phyloP scores from a whole-genome alignment of 2,329 filamentous ascomycete species.

The Xylariomycetidae sp. region DNA sequence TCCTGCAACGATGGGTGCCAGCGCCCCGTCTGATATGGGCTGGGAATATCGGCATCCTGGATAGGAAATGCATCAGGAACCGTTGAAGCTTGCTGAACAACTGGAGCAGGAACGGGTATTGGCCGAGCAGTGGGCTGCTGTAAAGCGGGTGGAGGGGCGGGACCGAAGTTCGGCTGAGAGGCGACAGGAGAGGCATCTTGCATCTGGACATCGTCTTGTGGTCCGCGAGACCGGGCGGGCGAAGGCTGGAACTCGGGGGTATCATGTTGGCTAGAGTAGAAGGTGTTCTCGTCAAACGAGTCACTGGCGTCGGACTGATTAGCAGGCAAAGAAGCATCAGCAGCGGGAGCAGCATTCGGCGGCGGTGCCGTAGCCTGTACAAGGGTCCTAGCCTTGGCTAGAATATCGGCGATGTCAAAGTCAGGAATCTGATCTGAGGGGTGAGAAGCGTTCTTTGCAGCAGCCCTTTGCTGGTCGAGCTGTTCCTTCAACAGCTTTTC shows the following conservation, averaged over 20 bases:
- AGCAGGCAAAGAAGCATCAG: constrained; percentile 48
- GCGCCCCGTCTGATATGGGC: too few species aligned
- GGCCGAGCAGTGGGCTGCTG: constrained; percentile 11
- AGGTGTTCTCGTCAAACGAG: constrained; percentile 88
- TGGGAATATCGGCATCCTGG: too few species aligned
- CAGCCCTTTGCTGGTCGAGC: constrained; percentile 54
- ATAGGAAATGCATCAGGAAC: too few species aligned
- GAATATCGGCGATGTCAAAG: constrained; percentile 66
- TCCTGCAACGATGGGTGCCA: too few species aligned
- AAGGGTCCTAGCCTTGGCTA: constrained; percentile 63
- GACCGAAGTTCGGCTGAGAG: constrained; percentile 25
- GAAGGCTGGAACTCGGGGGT: constrained; percentile 55
- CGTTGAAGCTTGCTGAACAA: too few species aligned
- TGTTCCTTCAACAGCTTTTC: constrained; percentile 75
- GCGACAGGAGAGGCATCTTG: constrained; percentile 30
- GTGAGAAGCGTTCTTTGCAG: constrained; percentile 36
- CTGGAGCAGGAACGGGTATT: constrained; percentile 6
- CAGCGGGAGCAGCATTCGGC: constrained; percentile 50
- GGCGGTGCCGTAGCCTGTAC: constrained; percentile 63
- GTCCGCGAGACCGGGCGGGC: constrained; percentile 43
- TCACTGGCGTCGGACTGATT: constrained; percentile 62
- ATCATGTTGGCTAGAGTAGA: constrained; percentile 91
- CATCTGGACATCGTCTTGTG: constrained; percentile 33
- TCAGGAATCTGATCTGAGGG: constrained; percentile 50
- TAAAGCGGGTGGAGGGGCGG: constrained; percentile 13